Percentiles rank a stretch among this genome's conserved stretches.
phyloP scores from a whole-genome alignment of 2,329 filamentous ascomycete genomes.

The Colletotrichum liaoningense region DNA sequence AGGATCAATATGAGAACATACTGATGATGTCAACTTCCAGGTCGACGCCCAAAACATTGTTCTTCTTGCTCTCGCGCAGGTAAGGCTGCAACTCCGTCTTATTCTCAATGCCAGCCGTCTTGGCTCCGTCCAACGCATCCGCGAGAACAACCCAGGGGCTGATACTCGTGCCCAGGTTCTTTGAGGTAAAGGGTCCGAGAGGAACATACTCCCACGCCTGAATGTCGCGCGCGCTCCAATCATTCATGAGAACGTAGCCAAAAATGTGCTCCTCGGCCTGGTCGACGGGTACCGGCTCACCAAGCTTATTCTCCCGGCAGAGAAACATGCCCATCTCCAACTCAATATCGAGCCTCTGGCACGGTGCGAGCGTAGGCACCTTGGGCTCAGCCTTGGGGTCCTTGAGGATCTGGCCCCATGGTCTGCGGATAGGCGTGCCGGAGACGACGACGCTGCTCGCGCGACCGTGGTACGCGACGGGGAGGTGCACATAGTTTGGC shows the following conservation, averaged over 20 bases:
- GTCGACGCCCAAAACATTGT: constrained; percentile 49
- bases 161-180: constrained; percentile 70
- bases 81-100: constrained; percentile 50
- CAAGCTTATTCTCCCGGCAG: constrained; percentile 73
- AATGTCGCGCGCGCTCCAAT: constrained; percentile 73
- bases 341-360: constrained; percentile 77
- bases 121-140: constrained; percentile 61
- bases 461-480: constrained; percentile 84
- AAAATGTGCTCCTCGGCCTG: constrained; percentile 80
- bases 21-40: constrained; percentile 53
- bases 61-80: constrained; percentile 67
- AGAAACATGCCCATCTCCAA: constrained; percentile 83
- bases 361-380: constrained; percentile 70
- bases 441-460: constrained; percentile 81
- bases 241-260: constrained; percentile 74
- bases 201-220: constrained; percentile 72
- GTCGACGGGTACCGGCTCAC: constrained; percentile 72
- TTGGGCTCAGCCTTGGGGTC: constrained; percentile 60
- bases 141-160: constrained; percentile 72
- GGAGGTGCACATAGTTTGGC: constrained; percentile 84
- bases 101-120: constrained; percentile 43
- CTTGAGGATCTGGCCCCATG: constrained; percentile 77
- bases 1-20: constrained; percentile 41
- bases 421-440: constrained; percentile 77
- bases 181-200: constrained; percentile 71